Conservation (phyloP, 2,329 filamentous ascomycete genomes). For the Kalaharituber pfeilii region DNA sequence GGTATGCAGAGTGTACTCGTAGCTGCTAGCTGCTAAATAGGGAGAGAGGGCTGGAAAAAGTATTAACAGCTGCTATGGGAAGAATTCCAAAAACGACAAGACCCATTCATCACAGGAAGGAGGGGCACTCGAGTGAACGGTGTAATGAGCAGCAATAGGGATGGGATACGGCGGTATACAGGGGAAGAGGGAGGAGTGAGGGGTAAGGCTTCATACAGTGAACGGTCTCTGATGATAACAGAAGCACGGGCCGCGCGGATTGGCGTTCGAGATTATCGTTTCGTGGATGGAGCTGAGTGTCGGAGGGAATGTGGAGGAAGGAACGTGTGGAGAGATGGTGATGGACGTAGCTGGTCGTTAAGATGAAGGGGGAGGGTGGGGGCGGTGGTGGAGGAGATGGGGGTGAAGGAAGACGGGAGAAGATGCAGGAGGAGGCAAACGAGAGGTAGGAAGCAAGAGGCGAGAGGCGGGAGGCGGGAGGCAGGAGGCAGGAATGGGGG, state of each 20-base stretch:
- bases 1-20: not conserved
- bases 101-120: not conserved
- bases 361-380: not conserved
- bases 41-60: not conserved
- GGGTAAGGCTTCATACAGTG: not conserved
- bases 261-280: not conserved
- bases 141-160: not conserved
- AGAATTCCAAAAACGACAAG: not conserved
- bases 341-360: not conserved
- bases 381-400: not conserved
- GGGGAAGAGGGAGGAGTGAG: not conserved
- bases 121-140: not conserved
- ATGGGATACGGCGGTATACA: not conserved
- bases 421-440: not conserved
- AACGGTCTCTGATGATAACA: not conserved
- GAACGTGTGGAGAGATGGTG: not conserved
- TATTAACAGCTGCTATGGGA: not conserved
- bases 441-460: not conserved
- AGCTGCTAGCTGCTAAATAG: too few species aligned
- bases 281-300: not conserved
- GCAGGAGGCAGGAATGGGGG: conserved; percentile 19
- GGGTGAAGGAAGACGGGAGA: too few species aligned
- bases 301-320: not conserved
- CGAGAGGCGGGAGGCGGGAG: too few species aligned
- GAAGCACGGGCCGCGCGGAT: not conserved